Base-by-base conservation (phyloP, 805 yeast genomes). In the Candida xyloterini region DNA sequence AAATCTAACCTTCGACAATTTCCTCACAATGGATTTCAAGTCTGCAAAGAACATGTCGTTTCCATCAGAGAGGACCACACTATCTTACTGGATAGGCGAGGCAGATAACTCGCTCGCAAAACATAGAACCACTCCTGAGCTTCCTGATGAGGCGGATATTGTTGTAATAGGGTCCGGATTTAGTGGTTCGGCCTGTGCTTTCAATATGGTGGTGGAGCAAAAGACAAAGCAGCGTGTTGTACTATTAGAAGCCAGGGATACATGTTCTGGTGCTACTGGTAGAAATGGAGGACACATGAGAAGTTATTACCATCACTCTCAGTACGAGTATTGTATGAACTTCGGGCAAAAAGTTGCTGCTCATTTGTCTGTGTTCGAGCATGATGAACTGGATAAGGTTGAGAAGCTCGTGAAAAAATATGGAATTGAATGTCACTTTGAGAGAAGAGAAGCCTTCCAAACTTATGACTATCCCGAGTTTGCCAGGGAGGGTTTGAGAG, bases 251-350 rank as follows among this genome's bases (percentile, higher is more conserved):
- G 51, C 51, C 15, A 57, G 66, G 35, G 68, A 67, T 31, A 53
- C 56, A 3, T 62, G 63, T 33, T 63, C 67, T 6, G 61, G 56
- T 14, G 76, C 76, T 7, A 67, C 74, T 2, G 76, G 74, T 7
- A 56, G 76, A 39, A 71, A 71, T 36, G 75, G 76, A 16, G 76
- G 76, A 1, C 76, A 71, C 47, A 47, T 72, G 34, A 65, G 68
- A 33, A 71, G 73, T 15, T 53, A 43, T 30, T 46, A 47, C 24
- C 52, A 57, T 35, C 45, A 47, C 30, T 41, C 35, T 11, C 56
- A 55, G 18, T 30, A 44, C 15, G 35, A 36, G 10, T 54, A 38
- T 33, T 39, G 38, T 10, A 16, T 30, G 13, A 36, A 44, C 35
- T 48, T 45, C 27, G 55, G 64, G 37, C 29, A 43, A 18, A 35